phyloP scores from a whole-genome alignment of 1,284 basidiomycete genomes.

The Moesziomyces antarcticus region DNA sequence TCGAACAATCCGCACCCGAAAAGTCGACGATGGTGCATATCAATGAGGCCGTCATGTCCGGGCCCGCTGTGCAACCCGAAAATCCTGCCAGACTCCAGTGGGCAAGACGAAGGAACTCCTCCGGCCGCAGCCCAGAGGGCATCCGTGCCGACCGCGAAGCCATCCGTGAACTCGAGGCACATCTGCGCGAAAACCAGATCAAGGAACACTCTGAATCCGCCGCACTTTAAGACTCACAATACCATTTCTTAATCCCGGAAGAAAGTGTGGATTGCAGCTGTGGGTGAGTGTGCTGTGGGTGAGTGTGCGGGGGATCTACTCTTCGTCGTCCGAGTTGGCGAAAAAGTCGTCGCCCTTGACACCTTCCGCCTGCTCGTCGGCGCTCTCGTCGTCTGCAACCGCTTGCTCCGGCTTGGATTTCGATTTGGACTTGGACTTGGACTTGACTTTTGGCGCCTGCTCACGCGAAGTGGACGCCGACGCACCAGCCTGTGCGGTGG shows the following conservation, averaged over 20 bases:
- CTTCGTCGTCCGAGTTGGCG: slow-evolving; percentile 39
- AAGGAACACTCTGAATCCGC: slow-evolving; percentile 21
- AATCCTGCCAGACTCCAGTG: slow-evolving; percentile 19
- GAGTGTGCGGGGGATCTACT: not conserved
- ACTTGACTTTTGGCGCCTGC: slow-evolving; percentile 29
- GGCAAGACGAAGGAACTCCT: slow-evolving; percentile 34
- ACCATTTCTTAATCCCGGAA: too few relatives aligned
- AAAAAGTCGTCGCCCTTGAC: slow-evolving; percentile 54
- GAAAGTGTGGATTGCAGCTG: not conserved
- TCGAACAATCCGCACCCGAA: slow-evolving; percentile 18
- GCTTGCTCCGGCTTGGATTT: slow-evolving; percentile 12
- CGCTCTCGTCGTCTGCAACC: slow-evolving; percentile 7
- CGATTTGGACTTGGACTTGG: slow-evolving; percentile 29
- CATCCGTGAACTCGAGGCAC: slow-evolving; percentile 29
- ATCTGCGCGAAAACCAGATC: slow-evolving; percentile 33
- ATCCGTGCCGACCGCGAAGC: slow-evolving; percentile 45
- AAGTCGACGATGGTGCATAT: slow-evolving; percentile 27
- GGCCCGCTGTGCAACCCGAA: slow-evolving; percentile 1
- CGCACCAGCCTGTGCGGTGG: not conserved
- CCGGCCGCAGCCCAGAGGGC: slow-evolving; percentile 39
- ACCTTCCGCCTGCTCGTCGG: slow-evolving; percentile 10
- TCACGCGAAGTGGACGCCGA: slow-evolving; percentile 15
- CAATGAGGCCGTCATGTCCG: slow-evolving; percentile 23
- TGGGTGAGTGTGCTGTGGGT: too few relatives aligned
- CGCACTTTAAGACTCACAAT: too few relatives aligned